A percentile compares a stretch with the other conserved stretches of the same genome.
Conservation (phyloP, 805 yeast species). For the Scheffersomyces ergatensis region DNA sequence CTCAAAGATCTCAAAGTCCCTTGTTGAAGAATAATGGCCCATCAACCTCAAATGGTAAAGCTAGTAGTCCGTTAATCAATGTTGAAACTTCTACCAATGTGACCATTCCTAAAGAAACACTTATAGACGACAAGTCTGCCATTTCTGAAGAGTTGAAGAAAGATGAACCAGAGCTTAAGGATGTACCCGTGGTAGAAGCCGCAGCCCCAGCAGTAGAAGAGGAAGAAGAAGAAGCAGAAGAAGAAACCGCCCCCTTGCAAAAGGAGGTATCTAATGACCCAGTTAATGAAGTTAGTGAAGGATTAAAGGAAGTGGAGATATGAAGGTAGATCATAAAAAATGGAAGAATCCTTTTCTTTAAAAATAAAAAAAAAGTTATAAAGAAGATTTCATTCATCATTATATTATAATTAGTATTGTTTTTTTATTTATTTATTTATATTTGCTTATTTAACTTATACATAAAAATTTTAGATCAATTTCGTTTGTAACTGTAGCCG, state of each 20-base stretch:
- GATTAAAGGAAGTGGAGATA: conserved; percentile 10
- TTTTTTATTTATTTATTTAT: too few relatives aligned
- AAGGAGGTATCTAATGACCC: not conserved
- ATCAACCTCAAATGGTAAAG: conserved; percentile 1
- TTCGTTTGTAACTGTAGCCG: too few relatives aligned
- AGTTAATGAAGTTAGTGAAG: conserved; percentile 6
- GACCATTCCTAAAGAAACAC: conserved; percentile 40
- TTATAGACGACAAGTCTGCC: conserved; percentile 28
- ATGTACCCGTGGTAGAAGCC: not conserved
- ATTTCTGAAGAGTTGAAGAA: conserved; percentile 5
- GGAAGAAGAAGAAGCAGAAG: conserved; percentile 1
- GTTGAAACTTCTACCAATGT: conserved; percentile 25
- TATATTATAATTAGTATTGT: too few relatives aligned
- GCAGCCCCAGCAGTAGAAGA: not conserved
- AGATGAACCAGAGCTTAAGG: conserved; percentile 1
- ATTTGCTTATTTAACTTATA: too few relatives aligned
- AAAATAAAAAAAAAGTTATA: too few relatives aligned
- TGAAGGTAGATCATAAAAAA: conserved; percentile 1
- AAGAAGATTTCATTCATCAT: too few relatives aligned
- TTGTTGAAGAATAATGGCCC: conserved; percentile 7
- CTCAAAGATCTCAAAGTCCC: conserved; percentile 10
- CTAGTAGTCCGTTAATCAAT: conserved; percentile 19
- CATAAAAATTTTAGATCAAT: too few relatives aligned
- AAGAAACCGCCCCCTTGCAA: conserved; percentile 3
- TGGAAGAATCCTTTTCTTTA: too few relatives aligned